These are phyloP conservation scores for Petunia secreta DNA, from an alignment of 257 asterid species.

Conservation along the genomic window DNA sequence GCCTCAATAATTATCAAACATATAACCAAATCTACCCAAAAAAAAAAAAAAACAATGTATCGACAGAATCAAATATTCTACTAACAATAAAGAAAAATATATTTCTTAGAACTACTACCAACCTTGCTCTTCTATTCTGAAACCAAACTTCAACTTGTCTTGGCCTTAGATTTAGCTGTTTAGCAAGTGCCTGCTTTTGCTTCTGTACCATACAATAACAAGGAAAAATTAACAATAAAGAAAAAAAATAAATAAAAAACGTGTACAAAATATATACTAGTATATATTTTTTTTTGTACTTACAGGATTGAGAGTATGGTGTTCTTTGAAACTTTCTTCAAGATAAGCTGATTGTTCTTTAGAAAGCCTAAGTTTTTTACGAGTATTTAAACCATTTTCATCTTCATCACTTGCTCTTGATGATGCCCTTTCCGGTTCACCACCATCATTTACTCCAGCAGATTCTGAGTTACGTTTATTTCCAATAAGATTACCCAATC, in stretches of 20 bases:
- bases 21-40: not conserved
- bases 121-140: slow-evolving; percentile 93
- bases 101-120: not conserved
- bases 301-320: slow-evolving; percentile 81
- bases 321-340: slow-evolving; percentile 84
- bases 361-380: slow-evolving; percentile 74
- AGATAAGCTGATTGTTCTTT: slow-evolving; percentile 87
- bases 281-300: slow-evolving; percentile 28
- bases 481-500: slow-evolving; percentile 26
- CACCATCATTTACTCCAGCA: slow-evolving; percentile 48
- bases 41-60: too few species aligned
- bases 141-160: slow-evolving; percentile 97
- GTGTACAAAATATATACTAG: not conserved
- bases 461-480: slow-evolving; percentile 19
- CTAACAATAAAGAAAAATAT: too few species aligned
- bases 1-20: not conserved
- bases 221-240: not conserved
- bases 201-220: slow-evolving; percentile 44
- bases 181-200: slow-evolving; percentile 80
- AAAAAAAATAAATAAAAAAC: not conserved
- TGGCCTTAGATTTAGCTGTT: slow-evolving; percentile 80
- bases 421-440: slow-evolving; percentile 51
- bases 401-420: slow-evolving; percentile 73
- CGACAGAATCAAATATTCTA: not conserved
- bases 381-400: slow-evolving; percentile 58